Base-by-base conservation (phyloP, 805 yeast species). In the Hanseniaspora nectarophila region DNA sequence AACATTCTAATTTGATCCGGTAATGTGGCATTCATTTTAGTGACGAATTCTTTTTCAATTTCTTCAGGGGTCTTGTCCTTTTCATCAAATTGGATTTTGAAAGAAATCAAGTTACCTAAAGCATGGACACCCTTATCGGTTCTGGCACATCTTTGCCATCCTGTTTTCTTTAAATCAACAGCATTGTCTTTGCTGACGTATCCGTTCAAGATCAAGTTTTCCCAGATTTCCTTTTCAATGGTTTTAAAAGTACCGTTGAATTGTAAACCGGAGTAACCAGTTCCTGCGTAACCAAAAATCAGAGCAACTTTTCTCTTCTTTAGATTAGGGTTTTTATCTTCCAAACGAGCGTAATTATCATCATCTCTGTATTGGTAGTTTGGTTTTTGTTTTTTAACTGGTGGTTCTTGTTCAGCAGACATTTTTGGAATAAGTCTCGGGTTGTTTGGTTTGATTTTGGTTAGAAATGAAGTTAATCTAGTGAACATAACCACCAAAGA, bases 111-210 rank as follows among this genome's bases (percentile, higher is more conserved):
- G 64, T 89, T 89, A 28, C 97, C 97, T 2, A 96, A 95, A 12
- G 97, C 97, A 67, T 89, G 97, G 23, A 89, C 97, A 55, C 97
- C 97, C 67, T 90, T 90, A 66, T 89, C 97, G 3, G 90, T 83
- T 69, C 90, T 74, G 4, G 90, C 90, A 49, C 89, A 86, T 66
- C 92, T 74, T 85, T 81, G 82, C 62, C 90, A 85, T 0, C 92
- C 88, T 51, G 80, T 77, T 63, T 89, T 89, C 63, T 86, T 88
- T 60, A 89, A 77, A 63, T 90, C 97, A 54, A 80, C 82, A 6
- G 95, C 78, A 66, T 89, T 89, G 60, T 85, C 92, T 54, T 78
- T 77, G 0, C 95, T 83, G 53, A 89, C 77, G 4, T 95, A 96
- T 18, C 95, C 97, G 2, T 95, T 88, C 53, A 76, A 75, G 61